phyloP scores from a whole-genome alignment of 2,329 filamentous ascomycete species.

The Xylaria sp. region DNA sequence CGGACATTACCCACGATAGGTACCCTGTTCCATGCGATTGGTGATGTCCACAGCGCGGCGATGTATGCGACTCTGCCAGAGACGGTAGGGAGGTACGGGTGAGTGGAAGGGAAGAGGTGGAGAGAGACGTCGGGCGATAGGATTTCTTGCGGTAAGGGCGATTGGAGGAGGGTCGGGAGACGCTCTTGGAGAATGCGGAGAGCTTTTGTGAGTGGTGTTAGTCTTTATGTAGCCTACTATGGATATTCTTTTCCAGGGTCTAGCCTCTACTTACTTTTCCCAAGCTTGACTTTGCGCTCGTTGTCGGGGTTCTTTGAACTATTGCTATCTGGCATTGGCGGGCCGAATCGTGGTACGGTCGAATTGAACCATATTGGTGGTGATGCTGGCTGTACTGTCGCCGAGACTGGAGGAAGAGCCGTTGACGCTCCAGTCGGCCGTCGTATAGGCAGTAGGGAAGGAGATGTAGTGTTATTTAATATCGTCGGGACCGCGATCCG shows the following conservation, averaged over 20 bases:
- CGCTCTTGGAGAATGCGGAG: slow-evolving; percentile 73
- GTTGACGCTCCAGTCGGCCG: slow-evolving; percentile 33
- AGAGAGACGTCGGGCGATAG: slow-evolving; percentile 79
- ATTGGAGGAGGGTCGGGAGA: slow-evolving; percentile 74
- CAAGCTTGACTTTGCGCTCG: slow-evolving; percentile 70
- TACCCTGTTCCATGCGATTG: slow-evolving; percentile 93
- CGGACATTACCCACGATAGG: slow-evolving; percentile 91
- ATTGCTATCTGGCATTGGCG: slow-evolving; percentile 39
- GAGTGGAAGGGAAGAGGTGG: slow-evolving; percentile 78
- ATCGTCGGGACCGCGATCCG: slow-evolving; percentile 32
- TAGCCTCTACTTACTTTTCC: slow-evolving; percentile 66
- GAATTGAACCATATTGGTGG: slow-evolving; percentile 59
- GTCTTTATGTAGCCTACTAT: neutral
- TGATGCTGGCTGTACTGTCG: slow-evolving; percentile 46
- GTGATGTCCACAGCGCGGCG: slow-evolving; percentile 94
- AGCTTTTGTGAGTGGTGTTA: slow-evolving; percentile 56
- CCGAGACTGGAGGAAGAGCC: slow-evolving; percentile 27
- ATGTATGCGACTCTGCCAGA: slow-evolving; percentile 90
- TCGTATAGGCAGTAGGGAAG: slow-evolving; percentile 25
- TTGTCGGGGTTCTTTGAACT: slow-evolving; percentile 56
- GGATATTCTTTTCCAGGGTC: neutral
- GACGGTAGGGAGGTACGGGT: slow-evolving; percentile 91
- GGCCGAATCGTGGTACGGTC: slow-evolving; percentile 49
- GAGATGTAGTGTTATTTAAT: slow-evolving; percentile 7
- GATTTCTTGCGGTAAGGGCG: slow-evolving; percentile 77